Evolutionary conservation across 495 filamentous ascomycete genomes (phyloP).

Genomic region (Penicillium fimorum): DNA sequence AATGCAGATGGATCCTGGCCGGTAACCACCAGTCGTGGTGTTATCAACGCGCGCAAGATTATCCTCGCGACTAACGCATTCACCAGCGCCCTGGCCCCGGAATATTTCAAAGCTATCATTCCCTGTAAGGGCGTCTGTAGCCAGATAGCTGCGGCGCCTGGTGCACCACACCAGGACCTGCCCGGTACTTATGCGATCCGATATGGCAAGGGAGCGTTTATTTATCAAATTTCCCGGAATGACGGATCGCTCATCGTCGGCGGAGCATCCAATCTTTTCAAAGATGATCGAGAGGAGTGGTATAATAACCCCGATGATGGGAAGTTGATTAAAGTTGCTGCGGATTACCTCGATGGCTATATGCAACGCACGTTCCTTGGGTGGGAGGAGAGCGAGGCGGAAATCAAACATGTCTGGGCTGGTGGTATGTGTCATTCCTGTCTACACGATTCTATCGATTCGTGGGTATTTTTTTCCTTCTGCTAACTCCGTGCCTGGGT

Average conservation of each 20-base stretch:
- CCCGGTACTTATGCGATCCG: slow-evolving; percentile 32
- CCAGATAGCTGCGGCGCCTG: slow-evolving; percentile 61
- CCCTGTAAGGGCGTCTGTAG: slow-evolving; percentile 57
- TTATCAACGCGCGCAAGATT: slow-evolving; percentile 52
- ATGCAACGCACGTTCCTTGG: slow-evolving; percentile 50
- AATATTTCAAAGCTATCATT: slow-evolving; percentile 59
- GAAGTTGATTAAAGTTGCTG: slow-evolving; percentile 56
- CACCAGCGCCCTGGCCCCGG: slow-evolving; percentile 54
- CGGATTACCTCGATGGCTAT: slow-evolving; percentile 54
- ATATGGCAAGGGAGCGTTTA: slow-evolving; percentile 17
- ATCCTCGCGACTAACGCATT: slow-evolving; percentile 75
- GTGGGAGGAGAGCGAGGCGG: slow-evolving; percentile 46
- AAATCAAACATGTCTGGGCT: slow-evolving; percentile 49
- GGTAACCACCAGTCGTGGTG: slow-evolving; percentile 55
- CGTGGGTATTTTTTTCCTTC: not conserved
- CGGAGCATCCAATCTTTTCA: slow-evolving; percentile 46
- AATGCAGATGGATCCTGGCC: slow-evolving; percentile 20
- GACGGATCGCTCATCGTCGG: slow-evolving; percentile 76
- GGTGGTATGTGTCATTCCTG: slow-evolving; percentile 32
- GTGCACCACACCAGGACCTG: slow-evolving; percentile 23
- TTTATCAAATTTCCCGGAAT: slow-evolving; percentile 65
- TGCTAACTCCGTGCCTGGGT: not conserved
- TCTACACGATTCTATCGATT: not conserved
- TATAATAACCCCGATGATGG: slow-evolving; percentile 48
- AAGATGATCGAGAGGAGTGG: slow-evolving; percentile 59